A percentile compares a stretch with the other conserved stretches of the same genome.
These are phyloP conservation scores for Bipolaris gigantea DNA, from an alignment of 2,329 filamentous ascomycete species.

Conservation along the genomic window DNA sequence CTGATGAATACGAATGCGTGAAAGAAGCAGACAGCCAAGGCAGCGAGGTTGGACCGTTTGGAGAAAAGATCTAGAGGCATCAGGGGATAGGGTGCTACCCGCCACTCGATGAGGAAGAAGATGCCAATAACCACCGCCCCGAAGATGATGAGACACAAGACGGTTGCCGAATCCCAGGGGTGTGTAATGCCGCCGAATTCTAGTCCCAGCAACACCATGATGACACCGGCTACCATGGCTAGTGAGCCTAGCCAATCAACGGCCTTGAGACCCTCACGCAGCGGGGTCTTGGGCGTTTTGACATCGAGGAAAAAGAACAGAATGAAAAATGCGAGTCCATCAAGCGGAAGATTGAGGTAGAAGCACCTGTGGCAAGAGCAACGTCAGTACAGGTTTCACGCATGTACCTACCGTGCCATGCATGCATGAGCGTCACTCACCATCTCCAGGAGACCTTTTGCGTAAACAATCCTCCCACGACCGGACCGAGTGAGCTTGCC, in stretches of 20 bases:
- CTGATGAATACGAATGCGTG: conserved; percentile 80
- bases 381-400: not conserved
- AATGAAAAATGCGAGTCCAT: conserved; percentile 61
- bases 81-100: conserved; percentile 73
- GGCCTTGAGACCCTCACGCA: conserved; percentile 63
- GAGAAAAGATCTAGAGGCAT: conserved; percentile 75
- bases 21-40: conserved; percentile 67
- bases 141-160: conserved; percentile 77
- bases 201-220: conserved; percentile 85
- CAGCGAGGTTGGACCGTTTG: conserved; percentile 65
- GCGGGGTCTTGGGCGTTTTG: conserved; percentile 66
- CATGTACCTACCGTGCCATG: too few relatives aligned
- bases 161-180: conserved; percentile 74
- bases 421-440: not conserved
- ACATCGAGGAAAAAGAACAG: conserved; percentile 64
- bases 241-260: conserved; percentile 69
- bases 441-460: conserved; percentile 65
- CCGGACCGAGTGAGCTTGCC: conserved; percentile 66
- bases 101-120: conserved; percentile 74
- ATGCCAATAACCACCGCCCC: conserved; percentile 64
- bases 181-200: conserved; percentile 77
- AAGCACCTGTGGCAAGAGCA: conserved; percentile 45
- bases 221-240: conserved; percentile 71
- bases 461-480: conserved; percentile 69
- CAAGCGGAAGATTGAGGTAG: conserved; percentile 67